Evolutionary conservation across 805 yeast genomes (phyloP), one percentile per base, ranked within the genome.

Genomic region (Saturnispora serradocipensis): DNA sequence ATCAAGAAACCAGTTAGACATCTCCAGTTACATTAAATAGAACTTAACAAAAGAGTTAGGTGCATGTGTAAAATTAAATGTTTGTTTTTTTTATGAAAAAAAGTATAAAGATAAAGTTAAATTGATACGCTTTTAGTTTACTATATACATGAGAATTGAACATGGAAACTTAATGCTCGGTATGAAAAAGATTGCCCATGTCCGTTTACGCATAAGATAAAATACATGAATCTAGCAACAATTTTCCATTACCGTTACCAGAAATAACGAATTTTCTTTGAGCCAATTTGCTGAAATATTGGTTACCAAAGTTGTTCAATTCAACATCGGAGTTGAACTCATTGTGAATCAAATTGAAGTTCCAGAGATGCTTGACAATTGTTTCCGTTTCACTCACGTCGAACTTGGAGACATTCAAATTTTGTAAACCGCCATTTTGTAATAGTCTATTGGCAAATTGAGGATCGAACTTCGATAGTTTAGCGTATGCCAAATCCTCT

Each of bases 401-500:
- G 43, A 82, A 61, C 55, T 73, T 74, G 1, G 68, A 63, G 7
- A 82, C 72, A 28, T 68, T 63, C 16, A 81, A 54, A 16, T 58
- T 49, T 16, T 56, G 45, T 30, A 64, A 57, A 3, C 65, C 66
- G 39, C 58, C 60, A 48, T 64, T 61, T 28, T 44, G 64, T 43
- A 60, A 49, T 40, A 88, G 67, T 27, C 68, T 62, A n/a, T 71
- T 65, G 1, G 85, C 81, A 30, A 85, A 67, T 3, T 64, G 67
- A n/a, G 70, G 67, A 59, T 86, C 88, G 60, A 77, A 84, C 38
- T 74, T 66, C 15, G 66, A 58, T 32, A 64, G 54, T 42, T 70
- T 72, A 39, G 77, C 69, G 65, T 86, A 88, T 0, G 99, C 99
- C n/a, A 88, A 72, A 57, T 93, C 95, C 7, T 55, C 55, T 11